Conservation (phyloP, 2,329 filamentous ascomycete species). For the Apiospora saccharicola region DNA sequence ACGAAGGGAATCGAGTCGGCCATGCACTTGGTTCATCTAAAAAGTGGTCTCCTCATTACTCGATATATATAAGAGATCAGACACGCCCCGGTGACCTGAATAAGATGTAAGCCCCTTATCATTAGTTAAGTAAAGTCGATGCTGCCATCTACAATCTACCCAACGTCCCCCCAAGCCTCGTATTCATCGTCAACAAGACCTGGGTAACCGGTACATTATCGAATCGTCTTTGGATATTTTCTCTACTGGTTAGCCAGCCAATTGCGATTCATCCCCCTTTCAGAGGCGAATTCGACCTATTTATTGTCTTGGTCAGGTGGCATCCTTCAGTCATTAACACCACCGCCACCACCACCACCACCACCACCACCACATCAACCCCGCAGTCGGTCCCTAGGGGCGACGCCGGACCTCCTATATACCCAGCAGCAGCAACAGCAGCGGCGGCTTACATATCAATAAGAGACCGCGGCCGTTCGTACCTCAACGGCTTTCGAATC, state of each 20-base stretch:
- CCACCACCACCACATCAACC: conserved; percentile 4
- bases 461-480: not conserved
- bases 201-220: not conserved
- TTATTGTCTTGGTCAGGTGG: conserved; percentile 2
- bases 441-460: no score
- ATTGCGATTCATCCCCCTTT: not conserved
- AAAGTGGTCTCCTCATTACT: not conserved
- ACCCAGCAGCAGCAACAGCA: not conserved
- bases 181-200: not conserved
- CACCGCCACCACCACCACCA: not conserved
- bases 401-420: conserved; percentile 6
- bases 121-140: not conserved
- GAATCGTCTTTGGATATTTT: not conserved
- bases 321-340: not conserved
- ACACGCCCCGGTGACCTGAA: not conserved
- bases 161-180: not conserved
- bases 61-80: conserved; percentile 5
- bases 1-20: not conserved
- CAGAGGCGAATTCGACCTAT: not conserved
- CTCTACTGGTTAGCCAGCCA: not conserved
- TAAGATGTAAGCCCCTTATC: not conserved
- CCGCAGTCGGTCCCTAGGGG: conserved; percentile 4
- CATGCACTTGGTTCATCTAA: not conserved
- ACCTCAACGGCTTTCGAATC: not conserved
- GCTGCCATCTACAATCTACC: not conserved